phyloP scores from a whole-genome alignment of 176 grass and related monocot genomes.

The Alloteropsis semialata region DNA sequence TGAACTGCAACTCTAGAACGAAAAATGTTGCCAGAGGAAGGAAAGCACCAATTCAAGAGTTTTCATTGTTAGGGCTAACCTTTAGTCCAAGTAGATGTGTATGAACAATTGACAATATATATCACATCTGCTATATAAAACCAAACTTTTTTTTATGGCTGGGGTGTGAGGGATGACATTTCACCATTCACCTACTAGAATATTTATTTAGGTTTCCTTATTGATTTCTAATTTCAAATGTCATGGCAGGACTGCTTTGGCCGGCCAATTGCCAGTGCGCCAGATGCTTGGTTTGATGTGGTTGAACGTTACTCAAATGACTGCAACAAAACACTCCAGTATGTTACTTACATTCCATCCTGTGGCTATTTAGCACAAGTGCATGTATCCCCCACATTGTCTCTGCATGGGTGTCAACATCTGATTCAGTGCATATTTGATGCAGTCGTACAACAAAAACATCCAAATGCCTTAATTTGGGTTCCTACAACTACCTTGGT shows the following conservation, averaged over 20 bases:
- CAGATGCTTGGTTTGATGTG: constrained; percentile 88
- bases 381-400: constrained; percentile 5
- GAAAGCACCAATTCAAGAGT: background rate
- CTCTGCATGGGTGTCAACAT: background rate
- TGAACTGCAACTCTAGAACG: background rate
- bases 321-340: constrained; percentile 85
- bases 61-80: background rate
- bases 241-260: constrained; percentile 75
- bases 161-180: background rate
- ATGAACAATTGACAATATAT: background rate
- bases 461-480: constrained; percentile 84
- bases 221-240: background rate
- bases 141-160: background rate
- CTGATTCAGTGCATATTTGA: constrained; percentile 28
- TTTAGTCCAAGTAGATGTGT: background rate
- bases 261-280: constrained; percentile 78
- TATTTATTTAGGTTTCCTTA: constrained; percentile 1
- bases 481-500: constrained; percentile 96
- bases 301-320: constrained; percentile 82
- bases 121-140: background rate
- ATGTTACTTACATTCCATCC: background rate
- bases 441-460: constrained; percentile 68
- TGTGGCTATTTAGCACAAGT: background rate
- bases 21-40: background rate
- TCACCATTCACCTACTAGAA: background rate